Percentiles rank a stretch among this genome's conserved stretches.
Evolutionary conservation across 768 basidiomycete genomes (phyloP).

Genomic region (Mycena alexandri): DNA sequence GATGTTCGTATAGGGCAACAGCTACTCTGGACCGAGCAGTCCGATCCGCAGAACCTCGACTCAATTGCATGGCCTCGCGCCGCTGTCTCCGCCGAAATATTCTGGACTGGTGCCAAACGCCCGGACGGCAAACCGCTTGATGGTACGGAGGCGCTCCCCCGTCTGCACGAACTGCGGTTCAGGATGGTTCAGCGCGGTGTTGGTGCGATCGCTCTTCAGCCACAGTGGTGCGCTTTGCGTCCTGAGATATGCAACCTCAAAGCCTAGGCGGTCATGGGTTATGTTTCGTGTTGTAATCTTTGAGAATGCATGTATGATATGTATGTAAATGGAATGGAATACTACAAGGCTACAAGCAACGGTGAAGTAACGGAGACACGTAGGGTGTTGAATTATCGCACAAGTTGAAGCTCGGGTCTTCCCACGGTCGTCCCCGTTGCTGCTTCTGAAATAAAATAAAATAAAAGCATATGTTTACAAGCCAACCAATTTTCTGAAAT

Average conservation of each 20-base stretch:
- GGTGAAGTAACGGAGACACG: too few relatives aligned
- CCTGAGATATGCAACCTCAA: constrained; percentile 68
- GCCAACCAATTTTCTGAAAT: too few relatives aligned
- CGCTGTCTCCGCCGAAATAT: constrained; percentile 79
- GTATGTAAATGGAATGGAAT: too few relatives aligned
- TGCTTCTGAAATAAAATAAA: too few relatives aligned
- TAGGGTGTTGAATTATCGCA: too few relatives aligned
- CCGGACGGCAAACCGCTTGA: constrained; percentile 56
- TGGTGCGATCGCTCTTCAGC: constrained; percentile 71
- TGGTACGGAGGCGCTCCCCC: constrained; percentile 64
- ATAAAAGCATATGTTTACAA: too few relatives aligned
- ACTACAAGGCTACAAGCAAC: too few relatives aligned
- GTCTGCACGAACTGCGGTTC: constrained; percentile 75
- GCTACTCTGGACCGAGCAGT: constrained; percentile 82
- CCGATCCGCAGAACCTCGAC: constrained; percentile 77
- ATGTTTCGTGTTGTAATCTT: constrained; percentile 2
- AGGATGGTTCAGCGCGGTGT: constrained; percentile 74
- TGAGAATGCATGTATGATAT: not conserved
- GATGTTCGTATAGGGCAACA: constrained; percentile 62
- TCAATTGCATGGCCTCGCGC: constrained; percentile 80
- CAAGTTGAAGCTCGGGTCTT: too few relatives aligned
- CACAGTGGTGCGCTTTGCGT: constrained; percentile 78
- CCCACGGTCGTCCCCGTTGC: too few relatives aligned
- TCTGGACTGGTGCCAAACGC: constrained; percentile 73
- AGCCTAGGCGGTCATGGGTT: constrained; percentile 39